Evolutionary conservation across 2,329 filamentous ascomycete genomes (phyloP), one percentile per base, ranked within the genome.

Genomic region (Pseudocercospora ulei): DNA sequence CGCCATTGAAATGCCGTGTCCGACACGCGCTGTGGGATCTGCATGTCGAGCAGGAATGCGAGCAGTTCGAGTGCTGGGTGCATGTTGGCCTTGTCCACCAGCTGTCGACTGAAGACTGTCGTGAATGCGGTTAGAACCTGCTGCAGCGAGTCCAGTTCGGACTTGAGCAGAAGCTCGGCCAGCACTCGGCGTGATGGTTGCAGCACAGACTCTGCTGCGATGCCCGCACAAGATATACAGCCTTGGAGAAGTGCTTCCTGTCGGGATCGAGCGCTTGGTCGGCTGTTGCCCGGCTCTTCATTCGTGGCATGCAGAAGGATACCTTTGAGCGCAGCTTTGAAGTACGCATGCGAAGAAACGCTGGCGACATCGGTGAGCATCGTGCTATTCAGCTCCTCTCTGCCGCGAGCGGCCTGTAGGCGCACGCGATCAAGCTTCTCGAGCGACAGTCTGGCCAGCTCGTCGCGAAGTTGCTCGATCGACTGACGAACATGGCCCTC

Each of bases 381-480:
- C 7, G 7, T 16, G 5, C 8, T 43, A 18, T 41, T 22, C 7
- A 33, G 25, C 34, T 29, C 26, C 20, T 9, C 43, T 16, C 44
- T 38, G 24, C 46, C 69, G 19, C 66, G 62, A 44, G 80, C 76
- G 1, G 78, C 80, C 47, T 76, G 72, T 0, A 74, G 66, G 14
- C 90, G 76, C 11, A 96, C 80, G 46, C 84, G 82, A 59, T 96
- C 88, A 1, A 96, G 70, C 58, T 93, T 95, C 62, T 98, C 90
- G 0, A 82, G 75, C 2, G 85, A 78, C 8, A 96, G 69, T 1
- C 86, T 74, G 19, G 83, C 65, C 5, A 60, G 49, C 17, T 58
- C 56, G 4, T 39, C 46, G 12, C 46, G 34, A 7, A 61, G 41
- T 3, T 44, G 28, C 5, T 48, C 33, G 2, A 41, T 24, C 3